These are phyloP conservation scores for Colletotrichum sidae DNA, from an alignment of 2,329 filamentous ascomycete species.

Conservation along the genomic window DNA sequence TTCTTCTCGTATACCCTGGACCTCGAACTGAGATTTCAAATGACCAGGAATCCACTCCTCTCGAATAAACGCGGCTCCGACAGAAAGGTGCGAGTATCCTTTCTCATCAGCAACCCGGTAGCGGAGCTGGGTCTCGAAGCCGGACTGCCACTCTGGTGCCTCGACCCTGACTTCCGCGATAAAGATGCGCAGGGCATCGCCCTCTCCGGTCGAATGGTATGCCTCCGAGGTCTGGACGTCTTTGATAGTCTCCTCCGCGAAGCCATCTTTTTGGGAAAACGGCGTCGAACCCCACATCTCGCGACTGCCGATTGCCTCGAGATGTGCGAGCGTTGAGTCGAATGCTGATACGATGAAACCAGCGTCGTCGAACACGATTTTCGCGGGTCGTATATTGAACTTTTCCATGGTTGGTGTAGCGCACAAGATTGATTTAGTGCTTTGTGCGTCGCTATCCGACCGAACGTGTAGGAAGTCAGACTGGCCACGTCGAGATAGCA, in stretches of 20 bases:
- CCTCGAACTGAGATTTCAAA: conserved; percentile 13
- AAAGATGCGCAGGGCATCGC: conserved; percentile 42
- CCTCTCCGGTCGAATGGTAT: conserved; percentile 40
- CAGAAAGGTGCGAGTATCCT: conserved; percentile 7
- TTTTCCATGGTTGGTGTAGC: not conserved
- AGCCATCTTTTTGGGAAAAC: conserved; percentile 42
- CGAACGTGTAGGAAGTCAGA: too few species aligned
- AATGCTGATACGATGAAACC: conserved; percentile 46
- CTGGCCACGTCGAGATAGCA: too few species aligned
- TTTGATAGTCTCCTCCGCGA: conserved; percentile 39
- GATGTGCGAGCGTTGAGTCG: conserved; percentile 44
- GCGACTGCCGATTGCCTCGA: conserved; percentile 42
- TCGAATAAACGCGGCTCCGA: conserved; percentile 20
- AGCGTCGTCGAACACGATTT: conserved; percentile 40
- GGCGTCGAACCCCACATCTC: conserved; percentile 45
- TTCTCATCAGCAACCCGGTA: conserved; percentile 14
- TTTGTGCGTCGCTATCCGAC: too few species aligned
- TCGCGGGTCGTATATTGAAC: conserved; percentile 42
- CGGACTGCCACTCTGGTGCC: not conserved
- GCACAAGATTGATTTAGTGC: not conserved
- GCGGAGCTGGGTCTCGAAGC: not conserved
- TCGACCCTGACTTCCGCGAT: conserved; percentile 43
- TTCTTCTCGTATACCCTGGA: conserved; percentile 1
- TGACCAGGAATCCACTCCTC: conserved; percentile 36
- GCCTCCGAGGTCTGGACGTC: conserved; percentile 41